phyloP scores from a whole-genome alignment of 768 basidiomycete genomes.

The Favolaschia claudopus region DNA sequence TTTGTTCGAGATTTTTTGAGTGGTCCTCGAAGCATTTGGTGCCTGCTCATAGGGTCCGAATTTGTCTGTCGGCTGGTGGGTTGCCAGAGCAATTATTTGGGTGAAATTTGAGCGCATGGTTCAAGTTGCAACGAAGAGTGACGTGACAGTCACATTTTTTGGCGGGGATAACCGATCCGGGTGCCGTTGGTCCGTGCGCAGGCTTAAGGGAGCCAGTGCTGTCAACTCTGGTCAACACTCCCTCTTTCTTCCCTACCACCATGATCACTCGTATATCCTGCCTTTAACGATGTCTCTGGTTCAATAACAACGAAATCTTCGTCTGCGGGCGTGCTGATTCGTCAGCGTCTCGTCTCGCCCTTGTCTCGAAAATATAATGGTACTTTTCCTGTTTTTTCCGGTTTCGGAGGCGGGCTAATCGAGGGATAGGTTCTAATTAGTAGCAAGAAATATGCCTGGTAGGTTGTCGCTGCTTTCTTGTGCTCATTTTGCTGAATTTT shows the following conservation, averaged over 20 bases:
- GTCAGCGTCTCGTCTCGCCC: constrained; percentile 43
- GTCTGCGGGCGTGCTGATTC: constrained; percentile 60
- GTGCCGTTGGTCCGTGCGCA: constrained; percentile 48
- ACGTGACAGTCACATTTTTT: background rate
- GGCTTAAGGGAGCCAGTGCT: constrained; percentile 46
- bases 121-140: background rate
- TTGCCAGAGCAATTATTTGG: constrained; percentile 26
- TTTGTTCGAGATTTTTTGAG: no score
- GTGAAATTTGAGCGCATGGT: constrained; percentile 19
- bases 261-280: constrained; percentile 55
- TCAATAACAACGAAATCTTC: constrained; percentile 61
- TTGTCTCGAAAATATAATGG: constrained; percentile 48
- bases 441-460: constrained; percentile 87
- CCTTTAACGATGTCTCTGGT: constrained; percentile 37
- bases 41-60: no score
- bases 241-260: constrained; percentile 41
- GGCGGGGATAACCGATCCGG: background rate
- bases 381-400: constrained; percentile 29
- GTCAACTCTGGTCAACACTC: constrained; percentile 63
- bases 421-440: constrained; percentile 68
- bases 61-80: no score
- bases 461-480: constrained; percentile 34
- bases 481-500: constrained; percentile 13
- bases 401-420: constrained; percentile 10
- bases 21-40: no score